Base-by-base conservation (phyloP, 2,329 filamentous ascomycete genomes). In the Scleromitrula shiraiana region DNA sequence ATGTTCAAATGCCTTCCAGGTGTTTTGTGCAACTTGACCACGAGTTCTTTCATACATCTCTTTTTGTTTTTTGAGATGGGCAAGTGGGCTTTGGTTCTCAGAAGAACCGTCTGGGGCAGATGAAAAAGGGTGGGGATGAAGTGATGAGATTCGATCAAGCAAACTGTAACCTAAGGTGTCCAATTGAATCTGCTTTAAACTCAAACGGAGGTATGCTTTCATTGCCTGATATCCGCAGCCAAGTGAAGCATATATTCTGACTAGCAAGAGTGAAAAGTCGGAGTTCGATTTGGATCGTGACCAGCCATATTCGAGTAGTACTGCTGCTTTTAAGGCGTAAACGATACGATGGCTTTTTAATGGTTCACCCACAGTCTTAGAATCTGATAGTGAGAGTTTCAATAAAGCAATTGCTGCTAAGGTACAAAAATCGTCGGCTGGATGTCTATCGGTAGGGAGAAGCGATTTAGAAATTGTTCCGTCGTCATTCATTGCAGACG, bases 151-250 rank as follows among this genome's bases (percentile, higher is more conserved):
- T 32, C 67, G 57, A 40, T 67, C 65, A 32, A 68, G 61, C 1
- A 68, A 46, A 20, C 58, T 62, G 41, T 68, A 67, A 6, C 65
- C 63, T 41, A 70, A 46, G 2, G 67, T 69, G 50, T 68, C 66
- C 27, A 64, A 59, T 50, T 70, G 67, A 32, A 69, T 62, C 49
- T 68, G 64, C 45, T 70, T 70, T 41, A 68, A 58, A 35, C 58
- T 58, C 19, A 70, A 55, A 33, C 63, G 59, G 35, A 64, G 56
- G 42, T 67, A 69, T 37, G 62, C 56, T 43, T 62, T 58, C 57
- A 66, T 59, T 17, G 67, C 67, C 20, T 65, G 56, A 7, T 62
- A 63, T 8, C 63, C 61, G 50, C 63, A 64, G 5, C 67, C 67
- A 22, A 69, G 53, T 24, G 62, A 60, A 22, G 59, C 53, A 50